Evolutionary conservation across 768 basidiomycete species (phyloP), one percentile per base, ranked within the genome.

Genomic region (Collybiopsis confluens): DNA sequence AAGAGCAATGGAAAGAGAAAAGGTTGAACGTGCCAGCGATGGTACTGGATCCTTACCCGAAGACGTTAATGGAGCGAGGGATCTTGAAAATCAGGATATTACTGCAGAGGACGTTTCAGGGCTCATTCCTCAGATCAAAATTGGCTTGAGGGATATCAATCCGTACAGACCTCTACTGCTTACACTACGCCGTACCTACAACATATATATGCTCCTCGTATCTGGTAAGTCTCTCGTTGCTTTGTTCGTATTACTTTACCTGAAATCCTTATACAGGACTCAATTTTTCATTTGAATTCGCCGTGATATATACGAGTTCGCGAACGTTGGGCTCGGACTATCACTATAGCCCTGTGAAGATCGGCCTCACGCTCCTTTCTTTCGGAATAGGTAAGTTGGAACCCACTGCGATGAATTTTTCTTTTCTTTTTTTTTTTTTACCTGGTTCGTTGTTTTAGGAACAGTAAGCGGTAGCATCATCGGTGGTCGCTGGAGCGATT

Each of bases 101-200:
- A 35, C 64, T 58, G 49, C 64, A 63, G 50, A 57, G 55, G 51
- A 62, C 56, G 51, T 38, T 24, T 21, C n/a, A 46, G 15, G 51
- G 56, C 35, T 61, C 59, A 46, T 36, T 16, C 37, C 47, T 20
- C 64, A 71, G 26, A 62, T 88, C 44, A 81, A 73, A 56, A 67
- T 90, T 33, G 78, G 83, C 6, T 57, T 91, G 3, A 76, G 65
- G 54, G 90, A 92, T 59, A 73, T 92, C 18, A 91, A 90, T 62
- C 89, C 89, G 0, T 62, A 88, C 47, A 76, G 74, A 43, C 86
- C 88, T 1, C 75, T 92, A 42, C 64, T 70, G 46, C 63, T 73
- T 26, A 78, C 91, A 23, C 56, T 92, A 21, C 73, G 74, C 10
- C 73, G 81, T 37, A 74, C 68, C 45, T 87, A 90, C 60, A 97